Base-by-base conservation (phyloP, 768 basidiomycete species). In the Xerocomus potaroensis region DNA sequence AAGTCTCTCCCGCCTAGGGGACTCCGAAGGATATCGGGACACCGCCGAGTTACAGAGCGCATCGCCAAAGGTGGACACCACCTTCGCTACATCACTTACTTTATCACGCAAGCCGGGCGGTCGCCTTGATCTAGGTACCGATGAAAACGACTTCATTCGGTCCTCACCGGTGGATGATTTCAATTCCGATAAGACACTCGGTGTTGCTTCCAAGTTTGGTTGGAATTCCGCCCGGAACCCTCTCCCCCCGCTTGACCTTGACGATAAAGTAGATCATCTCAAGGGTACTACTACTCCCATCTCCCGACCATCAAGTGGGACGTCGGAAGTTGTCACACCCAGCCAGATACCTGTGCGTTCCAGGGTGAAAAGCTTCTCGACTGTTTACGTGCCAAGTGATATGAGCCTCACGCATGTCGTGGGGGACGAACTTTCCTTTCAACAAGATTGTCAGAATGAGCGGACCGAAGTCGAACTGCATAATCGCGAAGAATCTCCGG, bases 301-400 rank as follows among this genome's bases (percentile, higher is more conserved):
- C 50, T 47, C 62, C 37, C 54, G 56, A 10, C 53, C 68, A 42
- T 50, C 59, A 1, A 63, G 59, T 46, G 56, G 59, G 21, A 37
- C 49, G 22, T 59, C 68, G 5, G 60, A 58, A 16, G 42, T 51
- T 14, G 43, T 48, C 36, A 44, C 47, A 15, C 50, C 63, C 8
- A 77, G 76, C 43, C 66, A 70, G 24, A 76, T 80, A 43, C 77
- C 78, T 12, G 66, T 76, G 5, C 67, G 67, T 19, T 67, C 75
- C 15, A 66, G 70, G 16, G 54, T 62, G 41, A 73, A 72, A 54
- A 51, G 45, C 5, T 57, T 50, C 38, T 58, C 50, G n/a, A 49
- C 38, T 35, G 33, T 50, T 38, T 48, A 60, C 16, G 54, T 33
- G 7, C 27, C 51, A 4, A 63, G 53, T 14, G 50, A 56, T 47